These are phyloP conservation scores for Histomonas meleagridis DNA, from an alignment of 208 protist species.

Conservation along the genomic window DNA sequence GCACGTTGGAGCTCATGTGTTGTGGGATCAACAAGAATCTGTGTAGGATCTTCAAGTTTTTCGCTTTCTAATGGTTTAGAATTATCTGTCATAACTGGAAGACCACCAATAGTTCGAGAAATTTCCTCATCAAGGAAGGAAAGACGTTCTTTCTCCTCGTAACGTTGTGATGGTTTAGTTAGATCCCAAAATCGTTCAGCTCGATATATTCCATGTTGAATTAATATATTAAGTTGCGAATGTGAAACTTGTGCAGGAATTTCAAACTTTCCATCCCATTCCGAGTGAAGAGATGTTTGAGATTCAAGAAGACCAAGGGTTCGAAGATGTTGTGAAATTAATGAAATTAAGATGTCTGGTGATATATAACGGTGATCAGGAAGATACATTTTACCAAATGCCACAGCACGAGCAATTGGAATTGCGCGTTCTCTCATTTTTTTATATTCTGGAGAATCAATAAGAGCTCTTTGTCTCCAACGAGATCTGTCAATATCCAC, in stretches of 20 bases:
- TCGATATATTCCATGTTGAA: neutral
- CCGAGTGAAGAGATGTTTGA: neutral
- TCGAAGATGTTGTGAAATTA: slow-evolving; percentile 5
- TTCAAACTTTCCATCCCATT: neutral
- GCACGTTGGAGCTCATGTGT: neutral
- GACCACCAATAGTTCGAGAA: neutral
- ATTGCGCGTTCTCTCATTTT: neutral
- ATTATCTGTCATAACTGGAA: neutral
- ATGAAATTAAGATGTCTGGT: neutral
- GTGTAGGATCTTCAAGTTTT: neutral
- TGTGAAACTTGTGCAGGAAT: neutral
- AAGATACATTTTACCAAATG: neutral
- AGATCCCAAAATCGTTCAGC: slow-evolving; percentile 7
- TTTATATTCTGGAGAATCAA: neutral
- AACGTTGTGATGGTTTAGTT: neutral
- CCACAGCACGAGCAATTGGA: neutral
- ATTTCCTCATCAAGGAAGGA: neutral
- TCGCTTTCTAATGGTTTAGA: neutral
- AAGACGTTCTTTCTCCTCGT: neutral
- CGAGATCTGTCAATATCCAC: neutral
- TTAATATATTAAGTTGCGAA: neutral
- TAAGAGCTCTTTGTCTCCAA: neutral
- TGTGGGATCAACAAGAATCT: neutral
- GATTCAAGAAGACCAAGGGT: neutral
- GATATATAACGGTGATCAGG: neutral